These are phyloP conservation scores for Lepraria neglecta DNA, from an alignment of 495 filamentous ascomycete genomes.

Conservation along the genomic window DNA sequence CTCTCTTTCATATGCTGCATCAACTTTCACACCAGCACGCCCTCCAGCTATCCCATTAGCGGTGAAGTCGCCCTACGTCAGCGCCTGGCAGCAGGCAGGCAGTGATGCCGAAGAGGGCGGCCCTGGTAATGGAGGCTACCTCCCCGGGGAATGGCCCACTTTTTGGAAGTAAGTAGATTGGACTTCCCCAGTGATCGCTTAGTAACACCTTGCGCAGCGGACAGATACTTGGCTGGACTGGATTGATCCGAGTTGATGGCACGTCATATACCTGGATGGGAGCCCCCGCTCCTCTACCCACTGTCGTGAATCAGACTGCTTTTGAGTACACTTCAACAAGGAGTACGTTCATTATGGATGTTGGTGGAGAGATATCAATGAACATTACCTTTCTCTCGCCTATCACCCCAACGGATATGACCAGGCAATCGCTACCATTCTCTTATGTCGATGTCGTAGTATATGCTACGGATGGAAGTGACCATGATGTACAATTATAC, in stretches of 20 bases:
- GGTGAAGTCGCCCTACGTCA: slow-evolving; percentile 53
- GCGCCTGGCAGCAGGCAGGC: slow-evolving; percentile 49
- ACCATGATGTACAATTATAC: slow-evolving; percentile 54
- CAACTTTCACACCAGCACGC: slow-evolving; percentile 49
- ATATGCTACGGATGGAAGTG: slow-evolving; percentile 44
- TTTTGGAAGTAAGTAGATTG: slow-evolving; percentile 47
- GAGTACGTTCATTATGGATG: slow-evolving; percentile 51
- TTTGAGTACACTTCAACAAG: slow-evolving; percentile 54
- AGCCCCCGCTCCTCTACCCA: slow-evolving; percentile 31
- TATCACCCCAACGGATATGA: slow-evolving; percentile 50
- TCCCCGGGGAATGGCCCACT: slow-evolving; percentile 52
- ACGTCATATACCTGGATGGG: slow-evolving; percentile 54
- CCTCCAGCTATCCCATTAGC: slow-evolving; percentile 53
- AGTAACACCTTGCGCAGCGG: slow-evolving; percentile 33
- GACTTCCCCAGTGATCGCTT: slow-evolving; percentile 6
- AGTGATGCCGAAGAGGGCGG: slow-evolving; percentile 34
- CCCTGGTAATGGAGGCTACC: slow-evolving; percentile 50
- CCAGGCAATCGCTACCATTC: slow-evolving; percentile 49
- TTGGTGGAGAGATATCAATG: slow-evolving; percentile 43
- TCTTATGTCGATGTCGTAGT: slow-evolving; percentile 53
- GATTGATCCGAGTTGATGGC: slow-evolving; percentile 52
- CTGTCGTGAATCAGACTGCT: slow-evolving; percentile 44
- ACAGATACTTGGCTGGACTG: slow-evolving; percentile 48
- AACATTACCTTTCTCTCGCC: slow-evolving; percentile 55
- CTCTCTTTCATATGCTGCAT: slow-evolving; percentile 26